A percentile compares a stretch with the other conserved stretches of the same genome.
These are phyloP conservation scores for Penicillium nordicum DNA, from an alignment of 2,329 filamentous ascomycete genomes.

Conservation along the genomic window DNA sequence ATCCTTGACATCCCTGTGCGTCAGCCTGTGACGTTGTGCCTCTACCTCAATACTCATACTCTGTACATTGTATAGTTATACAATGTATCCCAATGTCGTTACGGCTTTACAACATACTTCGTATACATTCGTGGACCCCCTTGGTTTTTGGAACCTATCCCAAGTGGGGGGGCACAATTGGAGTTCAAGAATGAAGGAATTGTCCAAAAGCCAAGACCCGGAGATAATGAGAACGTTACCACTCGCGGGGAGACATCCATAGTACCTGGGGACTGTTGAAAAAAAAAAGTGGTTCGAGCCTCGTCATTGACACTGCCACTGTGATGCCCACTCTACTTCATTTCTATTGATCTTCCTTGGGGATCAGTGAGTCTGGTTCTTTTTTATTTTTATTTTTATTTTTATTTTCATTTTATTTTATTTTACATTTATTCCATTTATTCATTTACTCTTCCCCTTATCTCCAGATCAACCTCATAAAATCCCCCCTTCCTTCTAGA, in stretches of 20 bases:
- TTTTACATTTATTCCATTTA: conserved; percentile 5
- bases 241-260: conserved; percentile 17
- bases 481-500: conserved; percentile 20
- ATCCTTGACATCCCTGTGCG: conserved; percentile 23
- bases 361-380: conserved; percentile 5
- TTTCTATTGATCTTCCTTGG: conserved; percentile 14
- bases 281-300: conserved; percentile 3
- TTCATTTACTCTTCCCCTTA: conserved; percentile 13
- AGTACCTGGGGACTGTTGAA: neutral
- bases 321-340: conserved; percentile 23
- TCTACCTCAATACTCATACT: neutral
- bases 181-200: conserved; percentile 3
- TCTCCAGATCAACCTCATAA: conserved; percentile 19
- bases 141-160: neutral
- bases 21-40: conserved; percentile 27
- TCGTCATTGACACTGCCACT: conserved; percentile 14
- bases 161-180: neutral
- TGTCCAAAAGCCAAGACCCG: neutral
- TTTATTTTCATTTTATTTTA: conserved; percentile 8
- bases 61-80: neutral
- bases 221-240: conserved; percentile 13
- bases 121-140: neutral
- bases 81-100: neutral
- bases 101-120: neutral
- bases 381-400: neutral